A percentile compares a stretch with the other conserved stretches of the same genome.
Conservation (phyloP, 2,329 filamentous ascomycete genomes). For the Ceratocystis eucalypticola region DNA sequence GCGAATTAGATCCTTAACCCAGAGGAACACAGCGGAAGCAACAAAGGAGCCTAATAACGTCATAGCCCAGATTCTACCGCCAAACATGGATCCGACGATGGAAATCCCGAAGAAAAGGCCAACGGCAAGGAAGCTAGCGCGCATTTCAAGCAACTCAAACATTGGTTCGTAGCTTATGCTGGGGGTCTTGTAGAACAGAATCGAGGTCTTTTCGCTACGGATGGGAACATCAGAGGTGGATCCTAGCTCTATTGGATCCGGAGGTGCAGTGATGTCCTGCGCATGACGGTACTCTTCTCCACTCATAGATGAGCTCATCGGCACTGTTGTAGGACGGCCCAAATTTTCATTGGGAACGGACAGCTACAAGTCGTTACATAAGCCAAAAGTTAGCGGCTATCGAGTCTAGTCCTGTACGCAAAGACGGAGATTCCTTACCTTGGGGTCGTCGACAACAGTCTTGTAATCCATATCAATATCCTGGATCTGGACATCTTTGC, state of each 20-base stretch:
- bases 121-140: conserved; percentile 55
- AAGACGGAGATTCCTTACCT: conserved; percentile 31
- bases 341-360: conserved; percentile 85
- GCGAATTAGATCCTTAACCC: conserved; percentile 75
- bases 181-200: conserved; percentile 89
- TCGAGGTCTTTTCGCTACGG: conserved; percentile 89
- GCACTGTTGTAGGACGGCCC: conserved; percentile 56
- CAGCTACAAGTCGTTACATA: conserved; percentile 34
- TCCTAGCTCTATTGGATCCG: conserved; percentile 68
- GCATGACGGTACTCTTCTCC: conserved; percentile 68
- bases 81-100: conserved; percentile 65
- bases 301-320: conserved; percentile 57
- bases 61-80: conserved; percentile 61
- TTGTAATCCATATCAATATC: conserved; percentile 60
- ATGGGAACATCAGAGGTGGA: conserved; percentile 90
- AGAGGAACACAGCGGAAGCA: conserved; percentile 68
- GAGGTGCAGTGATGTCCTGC: conserved; percentile 82
- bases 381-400: background rate
- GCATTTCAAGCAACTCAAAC: conserved; percentile 61
- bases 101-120: conserved; percentile 62
- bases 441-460: conserved; percentile 57
- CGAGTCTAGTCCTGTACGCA: background rate
- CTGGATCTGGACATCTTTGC: conserved; percentile 72
- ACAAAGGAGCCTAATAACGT: conserved; percentile 60
- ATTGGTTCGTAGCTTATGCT: conserved; percentile 82